Evolutionary conservation across 345 rosid genomes (phyloP).

Genomic region (Sisymbrium altissimum): DNA sequence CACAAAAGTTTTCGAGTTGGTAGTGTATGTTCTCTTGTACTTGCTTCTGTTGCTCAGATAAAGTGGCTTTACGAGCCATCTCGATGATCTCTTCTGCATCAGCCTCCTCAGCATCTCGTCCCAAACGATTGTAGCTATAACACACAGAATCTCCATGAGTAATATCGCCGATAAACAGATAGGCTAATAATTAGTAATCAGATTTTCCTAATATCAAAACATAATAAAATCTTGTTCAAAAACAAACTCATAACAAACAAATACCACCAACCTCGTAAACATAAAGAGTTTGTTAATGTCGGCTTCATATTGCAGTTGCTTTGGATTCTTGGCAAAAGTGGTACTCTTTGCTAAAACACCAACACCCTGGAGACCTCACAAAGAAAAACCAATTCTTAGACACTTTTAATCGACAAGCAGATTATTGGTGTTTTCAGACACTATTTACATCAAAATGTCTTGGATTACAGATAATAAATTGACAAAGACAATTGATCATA

Average conservation of each 20-base stretch:
- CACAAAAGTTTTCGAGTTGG: constrained; percentile 55
- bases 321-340: constrained; percentile 64
- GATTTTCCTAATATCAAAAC: background rate
- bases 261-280: constrained; percentile 57
- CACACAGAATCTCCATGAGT: background rate
- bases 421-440: background rate
- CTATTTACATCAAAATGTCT: background rate
- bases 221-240: background rate
- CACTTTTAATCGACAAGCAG: background rate
- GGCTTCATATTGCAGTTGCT: constrained; percentile 73
- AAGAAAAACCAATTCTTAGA: constrained; percentile 11
- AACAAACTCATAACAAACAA: background rate
- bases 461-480: background rate
- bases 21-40: constrained; percentile 75
- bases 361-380: constrained; percentile 55
- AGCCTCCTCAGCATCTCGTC: constrained; percentile 66
- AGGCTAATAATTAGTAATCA: background rate
- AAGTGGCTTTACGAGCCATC: constrained; percentile 70
- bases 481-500: background rate
- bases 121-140: constrained; percentile 72
- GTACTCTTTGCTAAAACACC: constrained; percentile 62
- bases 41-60: constrained; percentile 72
- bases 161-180: background rate
- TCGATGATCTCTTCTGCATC: constrained; percentile 87
- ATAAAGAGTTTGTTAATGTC: constrained; percentile 77